Evolutionary conservation across 768 basidiomycete genomes (phyloP).

Genomic region (Boletus reticuloceps): DNA sequence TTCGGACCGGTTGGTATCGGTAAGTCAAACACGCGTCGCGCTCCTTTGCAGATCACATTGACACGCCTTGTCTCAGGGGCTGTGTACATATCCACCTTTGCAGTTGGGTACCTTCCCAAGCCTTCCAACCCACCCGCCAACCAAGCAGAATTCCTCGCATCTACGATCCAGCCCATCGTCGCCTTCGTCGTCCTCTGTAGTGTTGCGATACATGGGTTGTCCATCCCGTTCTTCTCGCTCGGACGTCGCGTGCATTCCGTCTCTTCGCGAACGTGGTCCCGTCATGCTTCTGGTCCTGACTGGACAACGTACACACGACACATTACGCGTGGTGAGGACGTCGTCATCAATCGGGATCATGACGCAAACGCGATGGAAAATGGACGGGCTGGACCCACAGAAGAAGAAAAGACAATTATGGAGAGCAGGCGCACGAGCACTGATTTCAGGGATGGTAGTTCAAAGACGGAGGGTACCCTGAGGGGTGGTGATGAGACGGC

Average conservation of each 20-base stretch:
- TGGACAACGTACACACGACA: conserved; percentile 80
- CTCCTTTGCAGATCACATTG: background rate
- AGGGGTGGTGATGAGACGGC: conserved; percentile 15
- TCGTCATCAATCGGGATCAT: conserved; percentile 82
- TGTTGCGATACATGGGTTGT: conserved; percentile 84
- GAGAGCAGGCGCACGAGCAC: conserved; percentile 25
- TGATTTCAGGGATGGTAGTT: conserved; percentile 5
- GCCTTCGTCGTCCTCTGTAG: conserved; percentile 94
- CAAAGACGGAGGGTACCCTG: conserved; percentile 8
- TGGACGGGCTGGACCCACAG: conserved; percentile 34
- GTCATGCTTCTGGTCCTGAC: conserved; percentile 70
- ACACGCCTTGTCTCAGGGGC: conserved; percentile 50
- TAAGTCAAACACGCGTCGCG: conserved; percentile 21
- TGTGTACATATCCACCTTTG: conserved; percentile 89
- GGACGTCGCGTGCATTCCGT: conserved; percentile 83
- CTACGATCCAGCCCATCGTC: conserved; percentile 88
- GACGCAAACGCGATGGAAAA: conserved; percentile 47
- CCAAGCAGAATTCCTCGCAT: conserved; percentile 64
- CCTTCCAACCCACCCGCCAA: conserved; percentile 44
- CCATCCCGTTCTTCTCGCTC: conserved; percentile 93
- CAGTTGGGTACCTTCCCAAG: conserved; percentile 55
- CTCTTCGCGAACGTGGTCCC: conserved; percentile 84
- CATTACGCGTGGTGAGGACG: conserved; percentile 68
- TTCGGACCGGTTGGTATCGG: conserved; percentile 89
- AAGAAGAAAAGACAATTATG: conserved; percentile 28